Evolutionary conservation across 2,329 filamentous ascomycete genomes (phyloP), one percentile per base, ranked within the genome.

Genomic region (Aspergillus fructus): DNA sequence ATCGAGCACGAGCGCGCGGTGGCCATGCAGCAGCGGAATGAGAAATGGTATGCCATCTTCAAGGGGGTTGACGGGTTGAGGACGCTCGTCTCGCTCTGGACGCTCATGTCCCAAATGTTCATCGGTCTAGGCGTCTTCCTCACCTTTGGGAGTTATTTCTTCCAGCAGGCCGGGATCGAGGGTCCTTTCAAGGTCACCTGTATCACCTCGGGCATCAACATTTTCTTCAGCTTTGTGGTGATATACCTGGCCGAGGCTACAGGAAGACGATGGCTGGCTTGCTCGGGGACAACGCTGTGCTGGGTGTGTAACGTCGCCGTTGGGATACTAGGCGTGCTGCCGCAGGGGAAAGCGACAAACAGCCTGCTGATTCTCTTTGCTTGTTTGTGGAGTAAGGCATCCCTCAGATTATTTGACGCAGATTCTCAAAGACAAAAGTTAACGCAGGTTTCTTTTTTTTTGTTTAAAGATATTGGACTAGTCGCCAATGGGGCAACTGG

Each of bases 401-500:
- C 13, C n/a, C 48, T 34, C 11, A n/a, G n/a, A n/a, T n/a, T n/a
- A n/a, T n/a, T n/a, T n/a, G n/a, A n/a, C n/a, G n/a, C n/a, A n/a
- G n/a, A n/a, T n/a, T n/a, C n/a, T n/a, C n/a, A n/a, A n/a, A n/a
- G n/a, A n/a, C n/a, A n/a, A n/a, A n/a, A n/a, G n/a, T n/a, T n/a
- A n/a, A n/a, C n/a, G n/a, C n/a, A n/a, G n/a, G n/a, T n/a, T n/a
- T 42, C 27, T 5, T 6, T 33, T 2, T 8, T 11, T 7, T 0
- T 2, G 13, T 39, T n/a, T n/a, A n/a, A n/a, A 67, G 63, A 68
- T 40, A 62, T 67, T 13, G 68, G 64, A 2, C 55, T 68, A 42
- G 65, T 62, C 4, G 60, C 64, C 33, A 70, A 66, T 48, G 65
- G 64, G 4, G 67, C 66, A 2, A 65, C 66, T 1, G 68, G 68